Percentiles rank a stretch among this genome's conserved stretches.
These are phyloP conservation scores for Starmera dryadoides DNA, from an alignment of 805 yeast genomes.

Conservation along the genomic window DNA sequence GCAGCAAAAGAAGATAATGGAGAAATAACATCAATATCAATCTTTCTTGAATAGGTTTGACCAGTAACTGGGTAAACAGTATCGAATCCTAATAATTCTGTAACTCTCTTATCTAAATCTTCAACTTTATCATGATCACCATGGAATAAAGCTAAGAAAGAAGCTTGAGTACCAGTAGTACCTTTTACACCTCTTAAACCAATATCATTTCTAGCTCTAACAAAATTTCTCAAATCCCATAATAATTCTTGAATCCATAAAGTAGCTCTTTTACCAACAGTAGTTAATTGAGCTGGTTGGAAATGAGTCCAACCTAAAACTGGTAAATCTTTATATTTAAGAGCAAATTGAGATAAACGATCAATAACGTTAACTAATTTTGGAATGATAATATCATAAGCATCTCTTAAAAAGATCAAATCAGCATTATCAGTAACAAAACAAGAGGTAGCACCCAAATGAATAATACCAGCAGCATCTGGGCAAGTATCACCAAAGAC, in stretches of 20 bases:
- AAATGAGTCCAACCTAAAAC: constrained; percentile 99
- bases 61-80: constrained; percentile 97
- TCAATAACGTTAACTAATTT: constrained; percentile 94
- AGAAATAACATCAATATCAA: constrained; percentile 87
- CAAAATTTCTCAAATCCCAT: constrained; percentile 96
- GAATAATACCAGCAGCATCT: constrained; percentile 95
- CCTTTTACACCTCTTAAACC: constrained; percentile 99
- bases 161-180: constrained; percentile 98
- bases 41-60: constrained; percentile 98
- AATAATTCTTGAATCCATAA: constrained; percentile 95
- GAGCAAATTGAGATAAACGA: constrained; percentile 81
- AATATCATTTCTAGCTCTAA: constrained; percentile 91
- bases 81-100: constrained; percentile 87
- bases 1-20: constrained; percentile 96
- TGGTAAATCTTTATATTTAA: constrained; percentile 90
- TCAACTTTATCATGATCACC: constrained; percentile 98
- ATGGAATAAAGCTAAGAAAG: constrained; percentile 89
- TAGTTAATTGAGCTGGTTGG: constrained; percentile 98
- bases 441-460: constrained; percentile 97
- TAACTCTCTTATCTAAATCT: constrained; percentile 83
- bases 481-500: constrained; percentile 91
- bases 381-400: constrained; percentile 87
- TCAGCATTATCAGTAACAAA: constrained; percentile 98
- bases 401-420: constrained; percentile 92
- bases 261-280: constrained; percentile 97